These are phyloP conservation scores for Senecio squalidus DNA, from an alignment of 140 eudicot species.

Conservation along the genomic window DNA sequence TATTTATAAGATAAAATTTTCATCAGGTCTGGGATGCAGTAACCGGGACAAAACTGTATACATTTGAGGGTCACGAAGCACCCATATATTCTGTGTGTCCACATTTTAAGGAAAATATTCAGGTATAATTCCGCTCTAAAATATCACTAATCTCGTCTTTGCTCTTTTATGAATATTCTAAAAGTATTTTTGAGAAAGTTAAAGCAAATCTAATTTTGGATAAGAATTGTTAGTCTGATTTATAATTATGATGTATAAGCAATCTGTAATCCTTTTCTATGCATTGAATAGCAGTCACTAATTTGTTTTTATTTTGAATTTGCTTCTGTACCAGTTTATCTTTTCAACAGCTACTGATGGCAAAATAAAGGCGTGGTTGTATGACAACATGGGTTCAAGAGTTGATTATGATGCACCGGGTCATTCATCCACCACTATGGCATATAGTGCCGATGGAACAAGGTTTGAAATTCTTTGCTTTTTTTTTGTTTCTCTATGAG, in stretches of 20 bases:
- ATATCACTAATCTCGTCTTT: too few species aligned
- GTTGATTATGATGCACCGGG: conserved; percentile 88
- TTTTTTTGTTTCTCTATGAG: not conserved
- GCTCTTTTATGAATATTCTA: too few species aligned
- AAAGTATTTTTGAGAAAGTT: too few species aligned
- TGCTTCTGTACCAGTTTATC: conserved; percentile 45
- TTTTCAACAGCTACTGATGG: conserved; percentile 83
- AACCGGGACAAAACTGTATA: conserved; percentile 57
- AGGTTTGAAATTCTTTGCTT: conserved; percentile 32
- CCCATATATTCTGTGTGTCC: conserved; percentile 78
- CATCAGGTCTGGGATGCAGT: conserved; percentile 83
- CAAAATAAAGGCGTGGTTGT: conserved; percentile 81
- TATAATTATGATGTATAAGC: conserved; percentile 5
- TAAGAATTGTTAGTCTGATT: not conserved
- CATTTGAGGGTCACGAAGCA: conserved; percentile 80
- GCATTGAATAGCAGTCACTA: conserved; percentile 5
- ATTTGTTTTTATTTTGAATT: conserved; percentile 3
- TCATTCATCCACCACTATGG: conserved; percentile 71
- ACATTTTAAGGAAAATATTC: conserved; percentile 68
- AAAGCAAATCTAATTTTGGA: too few species aligned
- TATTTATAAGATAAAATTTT: conserved; percentile 14
- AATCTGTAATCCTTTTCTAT: not conserved
- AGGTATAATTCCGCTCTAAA: conserved; percentile 30
- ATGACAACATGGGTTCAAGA: conserved; percentile 68
- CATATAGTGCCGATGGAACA: conserved; percentile 79